These are phyloP conservation scores for Fusarium papillatum DNA, from an alignment of 2,329 filamentous ascomycete species.

Conservation along the genomic window DNA sequence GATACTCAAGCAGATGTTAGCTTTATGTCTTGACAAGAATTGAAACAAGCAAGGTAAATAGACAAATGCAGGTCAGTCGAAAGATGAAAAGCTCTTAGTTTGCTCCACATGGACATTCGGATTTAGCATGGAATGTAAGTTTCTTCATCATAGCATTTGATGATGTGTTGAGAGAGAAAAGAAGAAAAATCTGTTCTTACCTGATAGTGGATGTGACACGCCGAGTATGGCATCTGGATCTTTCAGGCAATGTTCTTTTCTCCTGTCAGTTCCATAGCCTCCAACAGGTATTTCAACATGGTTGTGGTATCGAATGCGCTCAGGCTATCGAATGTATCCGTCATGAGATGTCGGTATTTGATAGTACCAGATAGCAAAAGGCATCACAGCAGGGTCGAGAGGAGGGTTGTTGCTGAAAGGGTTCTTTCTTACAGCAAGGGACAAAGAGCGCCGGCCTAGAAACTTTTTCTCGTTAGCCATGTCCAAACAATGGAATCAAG, in stretches of 20 bases:
- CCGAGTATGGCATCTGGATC: not conserved
- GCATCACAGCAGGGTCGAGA: constrained; percentile 51
- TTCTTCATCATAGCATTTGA: constrained; percentile 72
- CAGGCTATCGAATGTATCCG: constrained; percentile 52
- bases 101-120: constrained; percentile 76
- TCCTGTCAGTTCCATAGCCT: constrained; percentile 14
- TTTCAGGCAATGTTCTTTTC: constrained; percentile 12
- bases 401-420: constrained; percentile 7
- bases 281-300: constrained; percentile 11
- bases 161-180: constrained; percentile 15
- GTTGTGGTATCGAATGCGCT: constrained; percentile 33
- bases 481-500: constrained; percentile 1
- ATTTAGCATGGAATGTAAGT: constrained; percentile 83
- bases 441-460: constrained; percentile 9
- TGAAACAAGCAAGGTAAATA: constrained; percentile 35
- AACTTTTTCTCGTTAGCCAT: constrained; percentile 36
- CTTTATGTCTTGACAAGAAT: constrained; percentile 25
- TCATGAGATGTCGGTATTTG: constrained; percentile 60
- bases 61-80: constrained; percentile 73
- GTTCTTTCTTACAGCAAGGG: constrained; percentile 29
- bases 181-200: constrained; percentile 44
- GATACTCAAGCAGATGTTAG: constrained; percentile 42
- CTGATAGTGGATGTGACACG: constrained; percentile 14
- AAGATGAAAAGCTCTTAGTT: constrained; percentile 87
- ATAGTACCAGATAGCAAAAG: constrained; percentile 58